Percentiles rank a stretch among this genome's conserved stretches.
Evolutionary conservation across 306 rosid genomes (phyloP).

Genomic region (Hippophae tibetana): DNA sequence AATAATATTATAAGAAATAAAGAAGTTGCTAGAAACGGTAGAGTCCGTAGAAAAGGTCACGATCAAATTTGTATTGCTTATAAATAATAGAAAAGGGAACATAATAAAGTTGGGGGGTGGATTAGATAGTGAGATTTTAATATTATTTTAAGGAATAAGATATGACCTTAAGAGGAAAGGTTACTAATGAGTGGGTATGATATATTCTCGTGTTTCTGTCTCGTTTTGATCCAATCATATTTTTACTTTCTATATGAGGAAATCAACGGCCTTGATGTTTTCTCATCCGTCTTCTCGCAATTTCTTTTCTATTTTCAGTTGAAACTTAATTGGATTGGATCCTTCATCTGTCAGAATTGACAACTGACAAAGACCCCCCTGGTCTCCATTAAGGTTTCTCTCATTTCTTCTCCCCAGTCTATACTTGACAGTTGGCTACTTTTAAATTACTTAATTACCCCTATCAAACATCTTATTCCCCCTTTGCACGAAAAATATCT

Average conservation of each 20-base stretch:
- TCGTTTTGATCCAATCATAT: slow-evolving; percentile 6
- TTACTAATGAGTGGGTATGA: slow-evolving; percentile 7
- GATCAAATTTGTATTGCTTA: not conserved
- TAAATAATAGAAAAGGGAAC: not conserved
- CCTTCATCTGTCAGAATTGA: not conserved
- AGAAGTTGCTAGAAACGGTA: not conserved
- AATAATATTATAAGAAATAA: not conserved
- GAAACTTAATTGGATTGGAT: not conserved
- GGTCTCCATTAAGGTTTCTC: slow-evolving; percentile 33
- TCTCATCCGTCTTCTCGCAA: not conserved
- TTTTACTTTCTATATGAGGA: slow-evolving; percentile 2
- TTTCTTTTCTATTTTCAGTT: not conserved
- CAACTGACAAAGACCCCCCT: slow-evolving; percentile 15
- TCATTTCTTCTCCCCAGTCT: not conserved
- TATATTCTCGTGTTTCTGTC: slow-evolving; percentile 18
- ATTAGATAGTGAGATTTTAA: not conserved
- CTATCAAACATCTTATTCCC: no score
- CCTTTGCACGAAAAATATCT: not conserved
- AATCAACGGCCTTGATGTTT: slow-evolving; percentile 7
- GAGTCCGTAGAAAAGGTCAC: not conserved
- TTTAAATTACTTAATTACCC: not conserved
- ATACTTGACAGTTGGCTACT: not conserved
- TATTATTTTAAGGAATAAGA: not conserved
- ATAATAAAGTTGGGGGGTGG: not conserved
- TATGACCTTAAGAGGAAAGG: slow-evolving; percentile 24